These are phyloP conservation scores for Clonostachys chloroleuca DNA, from an alignment of 2,329 filamentous ascomycete species.

Conservation along the genomic window DNA sequence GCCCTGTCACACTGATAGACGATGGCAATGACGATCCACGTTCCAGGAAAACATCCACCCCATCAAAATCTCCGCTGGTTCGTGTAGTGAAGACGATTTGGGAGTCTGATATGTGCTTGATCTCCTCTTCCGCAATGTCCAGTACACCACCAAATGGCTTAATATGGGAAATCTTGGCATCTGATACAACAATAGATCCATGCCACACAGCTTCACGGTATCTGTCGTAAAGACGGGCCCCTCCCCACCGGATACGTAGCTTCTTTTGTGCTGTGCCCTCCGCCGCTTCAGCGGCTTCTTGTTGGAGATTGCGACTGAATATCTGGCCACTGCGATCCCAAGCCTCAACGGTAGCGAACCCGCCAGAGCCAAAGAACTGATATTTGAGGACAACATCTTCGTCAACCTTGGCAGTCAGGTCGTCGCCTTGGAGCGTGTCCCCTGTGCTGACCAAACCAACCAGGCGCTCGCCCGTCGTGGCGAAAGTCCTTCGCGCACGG, in stretches of 20 bases:
- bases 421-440: slow-evolving; percentile 15
- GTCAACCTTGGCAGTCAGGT: slow-evolving; percentile 7
- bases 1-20: slow-evolving; percentile 12
- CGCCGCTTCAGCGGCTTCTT: slow-evolving; percentile 6
- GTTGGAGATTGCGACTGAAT: slow-evolving; percentile 13
- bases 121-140: slow-evolving; percentile 12
- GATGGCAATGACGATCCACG: background rate
- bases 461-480: slow-evolving; percentile 20
- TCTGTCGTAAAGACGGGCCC: slow-evolving; percentile 21
- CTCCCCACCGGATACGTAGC: slow-evolving; percentile 20
- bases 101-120: slow-evolving; percentile 5
- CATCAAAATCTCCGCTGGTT: slow-evolving; percentile 22
- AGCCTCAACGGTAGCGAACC: slow-evolving; percentile 18
- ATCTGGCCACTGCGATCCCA: slow-evolving; percentile 18
- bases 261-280: slow-evolving; percentile 3
- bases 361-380: slow-evolving; percentile 12
- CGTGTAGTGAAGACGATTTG: slow-evolving; percentile 14
- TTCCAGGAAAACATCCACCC: slow-evolving; percentile 13
- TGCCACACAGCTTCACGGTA: slow-evolving; percentile 25
- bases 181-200: slow-evolving; percentile 14
- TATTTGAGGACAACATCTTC: slow-evolving; percentile 12
- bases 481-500: slow-evolving; percentile 18
- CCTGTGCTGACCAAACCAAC: slow-evolving; percentile 14
- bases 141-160: slow-evolving; percentile 15
- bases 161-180: slow-evolving; percentile 7